Conservation (phyloP, 2,329 filamentous ascomycete genomes). For the Botryotinia calthae region DNA sequence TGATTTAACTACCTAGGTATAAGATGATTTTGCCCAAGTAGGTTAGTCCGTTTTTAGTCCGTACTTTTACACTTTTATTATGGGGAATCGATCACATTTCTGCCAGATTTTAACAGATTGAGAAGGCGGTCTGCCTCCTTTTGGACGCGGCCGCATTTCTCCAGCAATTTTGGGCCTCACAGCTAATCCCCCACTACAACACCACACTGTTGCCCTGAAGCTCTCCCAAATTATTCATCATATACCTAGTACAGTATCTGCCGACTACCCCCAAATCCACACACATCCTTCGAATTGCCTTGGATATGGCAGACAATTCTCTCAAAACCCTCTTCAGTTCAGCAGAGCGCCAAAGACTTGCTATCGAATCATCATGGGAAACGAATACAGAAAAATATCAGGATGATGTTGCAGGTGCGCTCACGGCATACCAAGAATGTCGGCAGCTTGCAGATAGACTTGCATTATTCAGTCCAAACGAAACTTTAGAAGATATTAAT, state of each 20-base stretch:
- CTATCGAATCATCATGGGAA: slow-evolving; percentile 62
- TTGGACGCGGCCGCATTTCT: neutral
- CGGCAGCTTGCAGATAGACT: slow-evolving; percentile 65
- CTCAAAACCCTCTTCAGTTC: slow-evolving; percentile 53
- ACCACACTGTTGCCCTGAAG: neutral
- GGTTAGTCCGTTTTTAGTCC: too few relatives aligned
- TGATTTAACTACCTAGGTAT: too few relatives aligned
- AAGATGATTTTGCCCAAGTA: too few relatives aligned
- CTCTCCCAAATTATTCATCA: neutral
- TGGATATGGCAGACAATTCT: slow-evolving; percentile 44
- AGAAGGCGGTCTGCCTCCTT: neutral
- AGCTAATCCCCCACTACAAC: neutral
- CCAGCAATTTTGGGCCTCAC: neutral
- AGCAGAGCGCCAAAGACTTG: slow-evolving; percentile 54
- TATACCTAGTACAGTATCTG: neutral
- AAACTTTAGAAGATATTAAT: slow-evolving; percentile 79
- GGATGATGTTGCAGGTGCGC: slow-evolving; percentile 63
- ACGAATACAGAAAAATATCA: slow-evolving; percentile 64
- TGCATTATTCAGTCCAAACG: slow-evolving; percentile 87
- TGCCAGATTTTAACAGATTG: neutral
- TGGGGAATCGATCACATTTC: neutral
- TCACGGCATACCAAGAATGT: slow-evolving; percentile 72
- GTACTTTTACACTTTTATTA: neutral
- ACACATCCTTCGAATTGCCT: neutral
- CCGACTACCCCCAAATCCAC: too few relatives aligned